These are phyloP conservation scores for Zygotorulaspora mrakii DNA, from an alignment of 1,139 yeast genomes.

Conservation along the genomic window DNA sequence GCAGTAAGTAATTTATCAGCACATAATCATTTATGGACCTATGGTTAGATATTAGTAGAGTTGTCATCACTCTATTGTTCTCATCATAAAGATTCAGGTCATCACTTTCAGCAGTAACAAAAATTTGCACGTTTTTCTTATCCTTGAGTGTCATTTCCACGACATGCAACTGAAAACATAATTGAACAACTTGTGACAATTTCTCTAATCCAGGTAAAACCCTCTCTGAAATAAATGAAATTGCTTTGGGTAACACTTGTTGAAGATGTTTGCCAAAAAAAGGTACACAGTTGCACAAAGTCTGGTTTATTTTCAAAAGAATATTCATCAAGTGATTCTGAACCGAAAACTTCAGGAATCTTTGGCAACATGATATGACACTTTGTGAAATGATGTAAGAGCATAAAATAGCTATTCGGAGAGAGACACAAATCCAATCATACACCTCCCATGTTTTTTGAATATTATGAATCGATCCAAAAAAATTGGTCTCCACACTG, in stretches of 20 bases:
- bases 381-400: constrained; percentile 13
- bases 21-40: constrained; percentile 34
- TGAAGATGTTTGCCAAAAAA: constrained; percentile 20
- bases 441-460: constrained; percentile 11
- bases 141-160: constrained; percentile 22
- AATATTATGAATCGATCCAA: constrained; percentile 19
- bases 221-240: constrained; percentile 4
- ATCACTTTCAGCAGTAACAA: constrained; percentile 27
- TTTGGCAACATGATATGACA: constrained; percentile 3
- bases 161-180: constrained; percentile 22
- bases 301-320: constrained; percentile 9
- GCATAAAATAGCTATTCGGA: constrained; percentile 11
- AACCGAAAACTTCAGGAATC: constrained; percentile 4
- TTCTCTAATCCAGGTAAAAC: constrained; percentile 17
- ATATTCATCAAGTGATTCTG: constrained; percentile 7
- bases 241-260: constrained; percentile 11
- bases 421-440: constrained; percentile 15
- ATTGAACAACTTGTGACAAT: constrained; percentile 15
- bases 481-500: constrained; percentile 21
- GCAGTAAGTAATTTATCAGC: constrained; percentile 25
- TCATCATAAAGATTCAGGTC: constrained; percentile 17
- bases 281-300: constrained; percentile 23
- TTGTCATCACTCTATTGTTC: constrained; percentile 19
- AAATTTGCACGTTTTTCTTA: constrained; percentile 24
- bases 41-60: constrained; percentile 32